These are phyloP conservation scores for Pichia cabralensis DNA, from an alignment of 805 yeast genomes.

Conservation along the genomic window DNA sequence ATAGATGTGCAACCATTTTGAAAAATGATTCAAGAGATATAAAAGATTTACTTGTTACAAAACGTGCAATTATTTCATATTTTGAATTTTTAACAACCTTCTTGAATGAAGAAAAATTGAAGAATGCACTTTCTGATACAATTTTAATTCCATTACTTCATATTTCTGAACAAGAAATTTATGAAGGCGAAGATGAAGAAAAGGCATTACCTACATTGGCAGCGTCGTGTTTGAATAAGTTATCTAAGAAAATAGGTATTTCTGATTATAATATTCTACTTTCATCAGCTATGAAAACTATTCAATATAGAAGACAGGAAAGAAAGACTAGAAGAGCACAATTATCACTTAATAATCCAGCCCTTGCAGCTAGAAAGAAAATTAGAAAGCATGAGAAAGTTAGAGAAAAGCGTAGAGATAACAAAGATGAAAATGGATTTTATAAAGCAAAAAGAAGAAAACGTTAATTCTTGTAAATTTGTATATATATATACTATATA, in stretches of 20 bases:
- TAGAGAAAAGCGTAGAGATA: constrained; percentile 68
- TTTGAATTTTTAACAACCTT: constrained; percentile 53
- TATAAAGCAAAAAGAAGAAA: constrained; percentile 56
- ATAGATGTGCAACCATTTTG: constrained; percentile 51
- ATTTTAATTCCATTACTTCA: constrained; percentile 23
- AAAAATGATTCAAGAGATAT: constrained; percentile 51
- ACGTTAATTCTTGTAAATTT: constrained; percentile 3
- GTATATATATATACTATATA: too few relatives aligned
- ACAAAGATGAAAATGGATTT: constrained; percentile 67
- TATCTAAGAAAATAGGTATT: constrained; percentile 62
- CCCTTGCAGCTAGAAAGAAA: constrained; percentile 67
- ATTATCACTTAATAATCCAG: constrained; percentile 71
- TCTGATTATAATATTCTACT: constrained; percentile 55
- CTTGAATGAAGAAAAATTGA: constrained; percentile 32
- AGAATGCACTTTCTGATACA: constrained; percentile 28
- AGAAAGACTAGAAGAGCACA: constrained; percentile 70
- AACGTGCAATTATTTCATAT: constrained; percentile 60
- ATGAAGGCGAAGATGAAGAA: constrained; percentile 32
- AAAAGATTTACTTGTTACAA: constrained; percentile 46
- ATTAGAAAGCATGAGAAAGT: constrained; percentile 64
- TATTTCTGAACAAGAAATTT: constrained; percentile 26
- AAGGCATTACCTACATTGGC: constrained; percentile 39
- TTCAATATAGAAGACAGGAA: constrained; percentile 57
- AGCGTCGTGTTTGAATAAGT: constrained; percentile 55
- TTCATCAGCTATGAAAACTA: constrained; percentile 51